Evolutionary conservation across 1,139 yeast species (phyloP).

Genomic region (Pneumocystis oryctolagi): DNA sequence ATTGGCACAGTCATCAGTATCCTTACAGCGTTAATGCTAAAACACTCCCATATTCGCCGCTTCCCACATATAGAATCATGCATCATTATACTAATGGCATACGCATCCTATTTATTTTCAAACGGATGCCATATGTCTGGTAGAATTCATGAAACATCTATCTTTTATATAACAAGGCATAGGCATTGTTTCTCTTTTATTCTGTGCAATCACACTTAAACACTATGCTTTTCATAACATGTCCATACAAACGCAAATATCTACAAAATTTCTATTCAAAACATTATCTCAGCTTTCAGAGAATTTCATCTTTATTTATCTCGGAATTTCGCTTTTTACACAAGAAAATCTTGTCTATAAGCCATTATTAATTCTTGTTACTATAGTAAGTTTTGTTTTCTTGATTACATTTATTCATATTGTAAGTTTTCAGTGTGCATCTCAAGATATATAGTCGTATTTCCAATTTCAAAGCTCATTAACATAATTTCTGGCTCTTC

Average conservation of each 20-base stretch:
- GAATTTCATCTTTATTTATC: conserved; percentile 87
- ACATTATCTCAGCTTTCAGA: conserved; percentile 87
- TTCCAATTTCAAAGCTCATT: conserved; percentile 74
- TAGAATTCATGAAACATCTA: background rate
- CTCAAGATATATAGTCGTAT: conserved; percentile 94
- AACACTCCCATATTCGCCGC: conserved; percentile 83
- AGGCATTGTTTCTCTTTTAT: conserved; percentile 85
- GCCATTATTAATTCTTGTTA: conserved; percentile 78
- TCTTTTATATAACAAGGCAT: conserved; percentile 22
- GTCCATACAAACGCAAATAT: conserved; percentile 94
- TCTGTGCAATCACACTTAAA: conserved; percentile 91
- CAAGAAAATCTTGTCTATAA: conserved; percentile 90
- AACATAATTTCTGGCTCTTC: conserved; percentile 35
- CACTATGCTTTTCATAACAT: conserved; percentile 95
- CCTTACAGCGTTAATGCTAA: conserved; percentile 71
- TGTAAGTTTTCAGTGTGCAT: conserved; percentile 56
- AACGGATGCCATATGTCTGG: conserved; percentile 66
- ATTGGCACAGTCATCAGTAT: conserved; percentile 84
- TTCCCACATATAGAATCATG: conserved; percentile 96
- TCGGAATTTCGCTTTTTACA: conserved; percentile 87
- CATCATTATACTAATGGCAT: conserved; percentile 75
- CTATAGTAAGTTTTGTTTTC: conserved; percentile 37
- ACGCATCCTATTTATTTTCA: conserved; percentile 91
- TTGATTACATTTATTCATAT: background rate
- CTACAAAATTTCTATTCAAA: conserved; percentile 88